Base-by-base conservation (phyloP, 108 stramenopile species). In the Seminavis robusta region DNA sequence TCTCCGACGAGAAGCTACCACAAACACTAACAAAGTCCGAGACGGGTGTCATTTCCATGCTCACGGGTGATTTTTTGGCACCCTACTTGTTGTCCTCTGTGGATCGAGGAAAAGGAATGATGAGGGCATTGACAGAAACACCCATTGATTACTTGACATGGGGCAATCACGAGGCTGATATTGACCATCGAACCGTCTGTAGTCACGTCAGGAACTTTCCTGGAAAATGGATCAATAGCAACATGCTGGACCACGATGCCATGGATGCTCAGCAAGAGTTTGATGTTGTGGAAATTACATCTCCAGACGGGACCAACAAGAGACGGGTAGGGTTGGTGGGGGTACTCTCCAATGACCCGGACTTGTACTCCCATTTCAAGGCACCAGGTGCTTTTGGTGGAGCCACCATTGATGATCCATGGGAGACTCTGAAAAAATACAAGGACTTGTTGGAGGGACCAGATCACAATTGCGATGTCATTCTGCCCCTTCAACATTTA, bases 101-200 rank as follows among this genome's bases (percentile, higher is more conserved):
- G 31, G 78, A 80, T 63, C 43, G 58, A 7, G 78, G 78, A 15
- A n/a, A 26, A n/a, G 78, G 78, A 31, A 80, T 80, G 78, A 74
- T 80, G 73, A 59, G 53, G 17, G 69, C 68, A 0, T 26, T 80
- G 47, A 46, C 53, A 10, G 48, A 41, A 32, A 60, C 61, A 11
- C 69, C 69, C 9, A 45, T 74, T 19, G 68, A 69, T 20, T 63
- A 70, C 37, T 3, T 73, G 20, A 61, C 64, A 0, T 79, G 67
- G 66, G 76, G 76, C 1, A 77, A 77, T 45, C 76, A 77, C 37
- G 76, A 65, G 51, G 75, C 75, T n/a, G 75, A 77, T 40, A 61
- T 71, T 39, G 53, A 51, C 39, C 77, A 79, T 51, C 39, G 53
- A 28, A 68, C 63, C 2, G 51, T 60, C 26, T 55, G 53, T 30